Evolutionary conservation across 768 basidiomycete species (phyloP).

Genomic region (Gyrodon lividus): DNA sequence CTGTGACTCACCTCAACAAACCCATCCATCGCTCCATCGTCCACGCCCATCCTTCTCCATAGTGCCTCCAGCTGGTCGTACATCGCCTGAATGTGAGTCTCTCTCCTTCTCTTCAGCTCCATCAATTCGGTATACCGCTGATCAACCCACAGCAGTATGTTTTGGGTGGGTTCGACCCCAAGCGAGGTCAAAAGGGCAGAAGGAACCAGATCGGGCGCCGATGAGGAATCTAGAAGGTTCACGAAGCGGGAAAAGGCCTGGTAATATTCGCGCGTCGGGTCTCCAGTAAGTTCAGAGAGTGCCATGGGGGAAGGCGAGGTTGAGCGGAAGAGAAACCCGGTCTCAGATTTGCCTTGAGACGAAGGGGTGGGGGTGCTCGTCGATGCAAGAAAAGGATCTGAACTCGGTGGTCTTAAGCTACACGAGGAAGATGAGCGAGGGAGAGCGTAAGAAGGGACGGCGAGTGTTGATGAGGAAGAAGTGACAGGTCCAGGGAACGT

Average conservation of each 20-base stretch:
- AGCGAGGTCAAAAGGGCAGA: slow-evolving; percentile 27
- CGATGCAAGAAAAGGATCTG: slow-evolving; percentile 29
- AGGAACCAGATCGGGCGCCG: slow-evolving; percentile 21
- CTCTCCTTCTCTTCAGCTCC: slow-evolving; percentile 71
- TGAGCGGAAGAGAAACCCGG: slow-evolving; percentile 36
- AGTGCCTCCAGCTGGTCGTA: slow-evolving; percentile 91
- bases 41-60: slow-evolving; percentile 84
- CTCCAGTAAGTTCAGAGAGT: slow-evolving; percentile 7
- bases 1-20: slow-evolving; percentile 69
- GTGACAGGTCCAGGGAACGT: slow-evolving; percentile 26
- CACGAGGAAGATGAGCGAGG: slow-evolving; percentile 47
- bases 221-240: slow-evolving; percentile 48
- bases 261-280: slow-evolving; percentile 43
- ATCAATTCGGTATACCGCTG: slow-evolving; percentile 57
- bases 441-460: slow-evolving; percentile 35
- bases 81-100: slow-evolving; percentile 85
- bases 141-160: slow-evolving; percentile 72
- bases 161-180: slow-evolving; percentile 74
- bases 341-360: slow-evolving; percentile 36
- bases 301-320: slow-evolving; percentile 15
- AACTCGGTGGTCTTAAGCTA: slow-evolving; percentile 11
- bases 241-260: slow-evolving; percentile 64
- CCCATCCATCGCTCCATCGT: slow-evolving; percentile 80
- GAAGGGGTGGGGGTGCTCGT: slow-evolving; percentile 48
- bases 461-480: slow-evolving; percentile 40